These are phyloP conservation scores for Penicillium argentinense DNA, from an alignment of 495 filamentous ascomycete genomes.

Conservation along the genomic window DNA sequence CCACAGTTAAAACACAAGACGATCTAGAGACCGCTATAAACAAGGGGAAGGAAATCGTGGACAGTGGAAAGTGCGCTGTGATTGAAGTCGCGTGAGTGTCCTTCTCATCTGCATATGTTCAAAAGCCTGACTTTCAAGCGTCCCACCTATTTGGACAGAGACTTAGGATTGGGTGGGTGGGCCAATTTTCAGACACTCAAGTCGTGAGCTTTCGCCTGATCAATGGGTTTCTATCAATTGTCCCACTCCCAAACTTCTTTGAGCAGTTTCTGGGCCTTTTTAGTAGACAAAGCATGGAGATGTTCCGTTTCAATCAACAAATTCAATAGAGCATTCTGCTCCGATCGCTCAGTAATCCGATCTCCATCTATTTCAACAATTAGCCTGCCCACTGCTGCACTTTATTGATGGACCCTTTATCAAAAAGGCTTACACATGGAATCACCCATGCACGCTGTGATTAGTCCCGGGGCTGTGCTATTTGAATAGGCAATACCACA, in stretches of 20 bases:
- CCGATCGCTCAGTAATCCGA: neutral
- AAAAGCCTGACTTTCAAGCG: constrained; percentile 7
- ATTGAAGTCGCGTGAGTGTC: constrained; percentile 25
- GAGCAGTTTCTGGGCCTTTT: neutral
- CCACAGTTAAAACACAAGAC: constrained; percentile 11
- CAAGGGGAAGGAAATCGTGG: constrained; percentile 12
- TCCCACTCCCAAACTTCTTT: constrained; percentile 1
- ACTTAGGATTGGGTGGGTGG: too few species aligned
- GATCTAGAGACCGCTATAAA: constrained; percentile 13
- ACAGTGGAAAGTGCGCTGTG: constrained; percentile 18
- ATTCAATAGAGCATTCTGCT: constrained; percentile 2
- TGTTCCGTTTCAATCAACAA: constrained; percentile 2
- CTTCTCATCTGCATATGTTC: neutral
- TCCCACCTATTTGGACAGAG: constrained; percentile 24
- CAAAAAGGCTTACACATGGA: constrained; percentile 6
- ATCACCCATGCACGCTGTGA: constrained; percentile 1
- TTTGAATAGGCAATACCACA: constrained; percentile 5
- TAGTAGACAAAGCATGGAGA: neutral
- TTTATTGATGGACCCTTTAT: too few species aligned
- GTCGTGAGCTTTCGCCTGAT: too few species aligned
- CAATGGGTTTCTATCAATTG: neutral
- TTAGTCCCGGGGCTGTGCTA: constrained; percentile 2
- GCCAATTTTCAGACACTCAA: too few species aligned
- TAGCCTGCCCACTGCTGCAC: neutral
- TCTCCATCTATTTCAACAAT: neutral